These are phyloP conservation scores for apple (Malus domestica) DNA, from an alignment of 306 rosid species.

Conservation along the genomic window ASM211411v1 NC_041794.1:32671001-32671500, in stretches of 20 bases:
- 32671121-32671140: constrained; percentile 1
- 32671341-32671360: background rate
- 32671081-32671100: background rate
- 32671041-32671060: background rate
- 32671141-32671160: background rate
- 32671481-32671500: background rate
- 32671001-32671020: constrained; percentile 9
- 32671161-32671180: constrained; percentile 9
- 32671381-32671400: background rate
- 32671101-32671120: constrained; percentile 10
- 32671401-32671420: background rate
- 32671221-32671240: background rate
- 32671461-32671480: background rate
- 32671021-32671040: constrained; percentile 11
- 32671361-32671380: background rate
- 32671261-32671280: background rate
- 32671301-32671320: background rate
- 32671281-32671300: background rate
- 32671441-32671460: background rate
- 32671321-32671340: background rate
- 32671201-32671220: background rate
- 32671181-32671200: background rate
- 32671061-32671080: background rate
- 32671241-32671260: background rate
- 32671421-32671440: background rate